Percentiles rank a stretch among this genome's conserved stretches.
These are phyloP conservation scores for Pichia sp. DNA, from an alignment of 1,139 yeast genomes.

Conservation along the genomic window DNA sequence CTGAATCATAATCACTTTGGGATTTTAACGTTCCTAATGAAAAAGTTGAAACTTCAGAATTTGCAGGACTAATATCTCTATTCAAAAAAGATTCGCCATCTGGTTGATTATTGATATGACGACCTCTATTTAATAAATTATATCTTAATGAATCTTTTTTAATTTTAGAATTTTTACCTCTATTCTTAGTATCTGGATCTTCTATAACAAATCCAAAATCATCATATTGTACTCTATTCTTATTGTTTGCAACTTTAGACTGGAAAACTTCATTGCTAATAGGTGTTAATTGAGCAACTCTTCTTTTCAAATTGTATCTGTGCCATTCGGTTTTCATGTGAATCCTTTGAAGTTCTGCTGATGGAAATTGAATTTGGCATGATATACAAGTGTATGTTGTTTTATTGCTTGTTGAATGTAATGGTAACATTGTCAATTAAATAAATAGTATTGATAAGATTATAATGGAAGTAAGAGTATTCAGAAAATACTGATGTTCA, in stretches of 20 bases:
- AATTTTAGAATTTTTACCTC: conserved; percentile 14
- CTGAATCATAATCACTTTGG: conserved; percentile 16
- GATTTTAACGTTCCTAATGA: conserved; percentile 55
- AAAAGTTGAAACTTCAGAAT: conserved; percentile 51
- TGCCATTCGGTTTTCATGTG: conserved; percentile 99
- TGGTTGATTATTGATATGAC: neutral
- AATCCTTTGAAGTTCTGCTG: conserved; percentile 73
- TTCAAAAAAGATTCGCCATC: neutral
- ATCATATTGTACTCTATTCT: conserved; percentile 40
- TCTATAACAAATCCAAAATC: conserved; percentile 56
- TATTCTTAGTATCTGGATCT: conserved; percentile 3
- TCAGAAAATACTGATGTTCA: no score
- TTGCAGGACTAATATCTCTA: conserved; percentile 46
- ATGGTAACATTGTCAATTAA: conserved; percentile 14
- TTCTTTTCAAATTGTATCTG: conserved; percentile 81
- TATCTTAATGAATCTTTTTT: conserved; percentile 37
- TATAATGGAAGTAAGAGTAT: no score
- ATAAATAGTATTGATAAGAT: neutral
- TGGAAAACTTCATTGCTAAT: conserved; percentile 54
- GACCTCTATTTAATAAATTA: conserved; percentile 14
- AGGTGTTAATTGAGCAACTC: conserved; percentile 81
- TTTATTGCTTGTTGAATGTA: conserved; percentile 20
- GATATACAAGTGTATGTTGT: conserved; percentile 72
- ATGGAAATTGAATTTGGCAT: conserved; percentile 71
- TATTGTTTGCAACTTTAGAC: conserved; percentile 30